Percentiles rank a stretch among this genome's conserved stretches.
These are phyloP conservation scores for Spongospora subterranea DNA, from an alignment of 208 protist species.

Conservation along the genomic window DNA sequence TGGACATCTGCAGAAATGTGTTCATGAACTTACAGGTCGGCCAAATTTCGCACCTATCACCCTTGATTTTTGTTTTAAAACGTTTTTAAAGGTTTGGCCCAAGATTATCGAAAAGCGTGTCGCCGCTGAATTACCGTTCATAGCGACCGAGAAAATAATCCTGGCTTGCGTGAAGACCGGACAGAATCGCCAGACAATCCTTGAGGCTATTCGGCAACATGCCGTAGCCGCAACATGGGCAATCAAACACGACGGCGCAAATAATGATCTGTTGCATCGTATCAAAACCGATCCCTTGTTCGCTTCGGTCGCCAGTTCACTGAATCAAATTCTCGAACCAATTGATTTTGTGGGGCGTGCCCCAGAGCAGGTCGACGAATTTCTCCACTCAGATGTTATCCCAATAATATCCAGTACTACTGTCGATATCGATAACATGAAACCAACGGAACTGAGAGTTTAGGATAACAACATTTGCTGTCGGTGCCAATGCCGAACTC, in stretches of 20 bases:
- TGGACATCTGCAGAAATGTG: slow-evolving; percentile 71
- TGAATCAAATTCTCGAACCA: not conserved
- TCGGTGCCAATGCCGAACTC: no score
- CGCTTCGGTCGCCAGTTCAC: slow-evolving; percentile 58
- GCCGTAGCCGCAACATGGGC: slow-evolving; percentile 69
- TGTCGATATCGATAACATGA: not conserved
- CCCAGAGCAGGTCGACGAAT: not conserved
- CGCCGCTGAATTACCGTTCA: slow-evolving; percentile 77
- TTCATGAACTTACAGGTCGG: slow-evolving; percentile 72
- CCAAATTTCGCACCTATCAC: no score
- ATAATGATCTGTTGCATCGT: slow-evolving; percentile 76
- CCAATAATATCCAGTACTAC: not conserved
- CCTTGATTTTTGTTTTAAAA: no score
- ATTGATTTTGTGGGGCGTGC: not conserved
- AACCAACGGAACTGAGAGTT: not conserved
- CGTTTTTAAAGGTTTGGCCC: slow-evolving; percentile 60
- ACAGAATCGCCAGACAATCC: slow-evolving; percentile 74
- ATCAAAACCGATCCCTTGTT: slow-evolving; percentile 70
- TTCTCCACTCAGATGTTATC: not conserved
- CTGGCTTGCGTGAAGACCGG: slow-evolving; percentile 78
- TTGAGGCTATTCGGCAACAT: slow-evolving; percentile 75
- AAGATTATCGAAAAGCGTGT: slow-evolving; percentile 74
- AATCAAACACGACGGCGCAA: slow-evolving; percentile 72
- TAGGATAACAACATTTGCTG: no score
- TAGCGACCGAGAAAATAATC: slow-evolving; percentile 81